Conservation (phyloP, 176 grass and related monocot species). For the Lolium multiflorum region DNA sequence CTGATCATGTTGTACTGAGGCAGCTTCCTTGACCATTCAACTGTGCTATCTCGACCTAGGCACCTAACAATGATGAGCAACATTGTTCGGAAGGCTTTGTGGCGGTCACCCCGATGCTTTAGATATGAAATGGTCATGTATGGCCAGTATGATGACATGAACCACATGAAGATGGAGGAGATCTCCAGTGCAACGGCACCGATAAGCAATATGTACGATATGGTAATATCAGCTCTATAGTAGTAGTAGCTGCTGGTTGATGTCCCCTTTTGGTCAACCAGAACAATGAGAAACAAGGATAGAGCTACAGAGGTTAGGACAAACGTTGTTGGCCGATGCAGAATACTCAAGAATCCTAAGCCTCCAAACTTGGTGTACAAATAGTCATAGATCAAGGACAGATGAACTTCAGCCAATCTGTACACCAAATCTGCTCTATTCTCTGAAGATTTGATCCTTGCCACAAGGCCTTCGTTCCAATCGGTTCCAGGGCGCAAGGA, state of each 20-base stretch:
- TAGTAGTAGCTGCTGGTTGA: background rate
- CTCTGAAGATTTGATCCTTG: background rate
- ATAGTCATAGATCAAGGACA: background rate
- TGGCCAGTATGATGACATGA: constrained; percentile 17
- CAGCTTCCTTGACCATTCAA: too few species aligned
- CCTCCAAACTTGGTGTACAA: constrained; percentile 7
- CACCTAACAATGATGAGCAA: too few species aligned
- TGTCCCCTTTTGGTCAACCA: background rate
- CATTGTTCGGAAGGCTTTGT: too few species aligned
- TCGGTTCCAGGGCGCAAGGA: background rate
- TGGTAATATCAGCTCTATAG: too few species aligned
- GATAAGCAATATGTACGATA: background rate
- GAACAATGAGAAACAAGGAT: background rate
- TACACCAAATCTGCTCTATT: background rate
- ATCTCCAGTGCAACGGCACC: background rate
- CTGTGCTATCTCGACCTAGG: too few species aligned
- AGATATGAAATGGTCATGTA: background rate
- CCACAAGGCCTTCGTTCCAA: background rate
- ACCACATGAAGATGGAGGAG: background rate
- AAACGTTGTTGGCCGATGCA: background rate
- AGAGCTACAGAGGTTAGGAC: background rate
- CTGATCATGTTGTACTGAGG: too few species aligned
- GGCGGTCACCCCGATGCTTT: too few species aligned
- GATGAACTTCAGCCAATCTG: background rate
- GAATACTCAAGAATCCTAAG: too few species aligned